Evolutionary conservation across 768 basidiomycete genomes (phyloP).

Genomic region (Lactarius vividus): DNA sequence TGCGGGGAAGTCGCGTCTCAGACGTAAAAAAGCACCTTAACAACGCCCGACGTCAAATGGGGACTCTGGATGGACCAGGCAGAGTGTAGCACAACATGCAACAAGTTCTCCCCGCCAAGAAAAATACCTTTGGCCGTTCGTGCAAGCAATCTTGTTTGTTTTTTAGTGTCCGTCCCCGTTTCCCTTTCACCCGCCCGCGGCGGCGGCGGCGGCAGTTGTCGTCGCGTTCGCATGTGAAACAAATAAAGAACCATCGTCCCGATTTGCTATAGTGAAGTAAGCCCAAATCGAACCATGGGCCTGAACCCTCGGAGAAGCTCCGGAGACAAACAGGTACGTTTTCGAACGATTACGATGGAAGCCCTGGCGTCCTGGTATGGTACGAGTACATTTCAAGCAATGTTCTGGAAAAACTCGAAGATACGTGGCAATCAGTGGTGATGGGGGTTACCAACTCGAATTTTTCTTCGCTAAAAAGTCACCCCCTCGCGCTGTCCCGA

Average conservation of each 20-base stretch:
- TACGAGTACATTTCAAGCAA: background rate
- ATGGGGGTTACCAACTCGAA: background rate
- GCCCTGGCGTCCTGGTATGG: background rate
- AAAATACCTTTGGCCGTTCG: too few relatives aligned
- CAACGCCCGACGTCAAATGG: too few relatives aligned
- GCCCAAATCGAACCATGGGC: background rate
- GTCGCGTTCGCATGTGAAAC: too few relatives aligned
- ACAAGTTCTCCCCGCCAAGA: too few relatives aligned
- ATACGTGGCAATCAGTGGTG: background rate
- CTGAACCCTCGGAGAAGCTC: background rate
- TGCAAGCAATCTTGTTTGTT: too few relatives aligned
- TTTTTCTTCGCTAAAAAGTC: background rate
- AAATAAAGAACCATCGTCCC: too few relatives aligned
- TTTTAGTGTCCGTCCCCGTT: too few relatives aligned
- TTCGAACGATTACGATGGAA: background rate
- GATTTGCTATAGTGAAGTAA: too few relatives aligned
- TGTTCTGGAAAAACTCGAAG: background rate
- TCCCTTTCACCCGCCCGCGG: too few relatives aligned
- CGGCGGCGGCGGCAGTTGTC: too few relatives aligned
- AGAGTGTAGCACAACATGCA: too few relatives aligned
- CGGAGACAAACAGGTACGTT: background rate
- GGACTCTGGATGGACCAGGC: too few relatives aligned
- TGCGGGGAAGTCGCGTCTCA: background rate
- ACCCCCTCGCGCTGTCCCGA: background rate
- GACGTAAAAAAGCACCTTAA: background rate